Conservation (phyloP, 2,329 filamentous ascomycete genomes). For the Verticillium zaregamsianum region DNA sequence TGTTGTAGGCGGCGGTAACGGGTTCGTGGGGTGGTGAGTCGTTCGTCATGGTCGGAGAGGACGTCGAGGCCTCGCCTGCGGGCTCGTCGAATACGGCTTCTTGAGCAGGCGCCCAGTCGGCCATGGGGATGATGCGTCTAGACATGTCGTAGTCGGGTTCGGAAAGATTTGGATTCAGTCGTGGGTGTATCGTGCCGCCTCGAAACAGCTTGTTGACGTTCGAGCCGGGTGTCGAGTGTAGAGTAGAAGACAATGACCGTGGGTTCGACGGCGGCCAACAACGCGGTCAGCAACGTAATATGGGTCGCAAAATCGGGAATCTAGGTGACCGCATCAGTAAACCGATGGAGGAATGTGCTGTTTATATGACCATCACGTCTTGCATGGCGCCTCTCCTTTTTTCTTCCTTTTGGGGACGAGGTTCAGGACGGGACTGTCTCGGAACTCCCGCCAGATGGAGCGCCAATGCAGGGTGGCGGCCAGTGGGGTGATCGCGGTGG, state of each 20-base stretch:
- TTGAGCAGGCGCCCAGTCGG: slow-evolving; percentile 37
- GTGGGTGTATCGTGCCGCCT: background rate
- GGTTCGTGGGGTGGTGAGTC: slow-evolving; percentile 11
- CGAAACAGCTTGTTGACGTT: background rate
- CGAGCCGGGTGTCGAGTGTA: background rate
- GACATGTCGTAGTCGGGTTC: slow-evolving; percentile 20
- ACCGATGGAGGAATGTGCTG: background rate
- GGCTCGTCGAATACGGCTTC: slow-evolving; percentile 36
- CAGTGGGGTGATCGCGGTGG: background rate
- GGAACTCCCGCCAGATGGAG: background rate
- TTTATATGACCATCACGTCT: background rate
- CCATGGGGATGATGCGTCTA: slow-evolving; percentile 32
- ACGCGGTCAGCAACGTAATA: background rate
- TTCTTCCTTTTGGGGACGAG: background rate
- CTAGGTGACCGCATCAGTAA: background rate
- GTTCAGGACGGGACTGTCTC: background rate
- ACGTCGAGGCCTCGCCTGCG: slow-evolving; percentile 3
- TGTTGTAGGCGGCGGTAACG: slow-evolving; percentile 17
- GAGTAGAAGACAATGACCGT: background rate
- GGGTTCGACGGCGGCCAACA: background rate
- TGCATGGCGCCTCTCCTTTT: background rate
- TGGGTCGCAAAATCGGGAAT: background rate
- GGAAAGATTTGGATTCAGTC: background rate
- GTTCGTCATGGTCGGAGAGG: background rate
- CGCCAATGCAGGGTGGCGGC: background rate